A percentile compares a stretch with the other conserved stretches of the same genome.
phyloP scores from a whole-genome alignment of 257 asterid genomes.

The Asclepias syriaca region DNA sequence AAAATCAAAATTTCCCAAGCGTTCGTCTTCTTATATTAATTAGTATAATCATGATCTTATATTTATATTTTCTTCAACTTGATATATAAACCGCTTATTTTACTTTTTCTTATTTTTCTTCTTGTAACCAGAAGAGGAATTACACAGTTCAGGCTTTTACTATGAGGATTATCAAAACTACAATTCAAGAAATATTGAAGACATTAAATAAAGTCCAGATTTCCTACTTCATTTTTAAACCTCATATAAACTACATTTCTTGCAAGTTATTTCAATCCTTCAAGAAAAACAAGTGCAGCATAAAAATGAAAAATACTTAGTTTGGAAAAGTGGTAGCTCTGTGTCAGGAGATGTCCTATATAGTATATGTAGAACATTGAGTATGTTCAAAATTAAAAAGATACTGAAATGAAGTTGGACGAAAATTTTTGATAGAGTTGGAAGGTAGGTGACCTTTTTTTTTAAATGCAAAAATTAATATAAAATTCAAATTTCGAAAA shows the following conservation, averaged over 20 bases:
- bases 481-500: too few relatives aligned
- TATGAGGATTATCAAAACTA: too few relatives aligned
- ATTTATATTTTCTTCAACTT: too few relatives aligned
- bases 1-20: too few relatives aligned
- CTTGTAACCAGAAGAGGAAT: not conserved
- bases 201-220: not conserved
- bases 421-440: too few relatives aligned
- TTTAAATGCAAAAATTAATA: too few relatives aligned
- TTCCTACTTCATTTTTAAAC: not conserved
- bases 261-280: constrained; percentile 5
- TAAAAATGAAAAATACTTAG: not conserved
- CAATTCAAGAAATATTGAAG: not conserved
- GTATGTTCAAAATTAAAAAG: not conserved
- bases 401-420: not conserved
- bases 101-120: not conserved
- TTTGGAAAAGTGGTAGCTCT: not conserved
- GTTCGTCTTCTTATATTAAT: too few relatives aligned
- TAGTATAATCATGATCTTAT: too few relatives aligned
- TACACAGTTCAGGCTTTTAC: not conserved
- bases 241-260: not conserved
- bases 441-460: too few relatives aligned
- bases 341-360: not conserved
- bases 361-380: not conserved
- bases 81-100: too few relatives aligned
- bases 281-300: not conserved